Evolutionary conservation across 192 early-diverging fungal species (phyloP), one percentile per base, ranked within the genome.

Genomic region (Coemansia sp.): DNA sequence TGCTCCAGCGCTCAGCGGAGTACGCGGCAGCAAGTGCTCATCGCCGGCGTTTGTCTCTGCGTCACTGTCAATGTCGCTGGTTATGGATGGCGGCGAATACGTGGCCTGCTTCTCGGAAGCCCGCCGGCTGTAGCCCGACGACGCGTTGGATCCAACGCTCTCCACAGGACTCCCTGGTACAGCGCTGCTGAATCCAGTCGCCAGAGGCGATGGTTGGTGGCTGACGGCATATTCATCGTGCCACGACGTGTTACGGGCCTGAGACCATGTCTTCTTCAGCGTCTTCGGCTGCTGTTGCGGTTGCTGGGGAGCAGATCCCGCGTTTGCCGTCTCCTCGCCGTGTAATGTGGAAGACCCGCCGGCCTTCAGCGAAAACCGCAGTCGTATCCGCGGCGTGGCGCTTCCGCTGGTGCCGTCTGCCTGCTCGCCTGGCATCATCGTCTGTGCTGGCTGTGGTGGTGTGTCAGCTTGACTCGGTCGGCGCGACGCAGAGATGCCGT

Each of bases 361-460:
- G 60, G 37, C 25, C 58, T 81, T 81, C 32, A 81, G 46, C 44
- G 79, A 81, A 19, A 81, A 61, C 40, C 67, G 70, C 50, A 81
- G 70, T 63, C 66, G 69, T 25, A 81, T 75, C 4, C 74, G 73
- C 22, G 79, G 79, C 44, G 70, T 72, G 22, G 54, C 62, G 38
- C 38, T 60, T 17, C 17, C 64, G 51, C 64, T 63, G n/a, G n/a
- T 40, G 32, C 46, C 20, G 1, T 67, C 55, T 41, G 42, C 38
- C 8, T 41, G 22, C 42, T 25, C 17, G 13, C 0, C 12, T 25
- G 44, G 56, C 56, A 38, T 13, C 56, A 40, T 8, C 7, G 56
- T 7, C 12, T 58, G 37, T 22, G 50, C 22, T 41, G 14, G 39
- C 37, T 13, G 25, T 1, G 37, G 56, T n/a, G 8, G 56, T 41